Percentiles rank a stretch among this genome's conserved stretches.
phyloP scores from a whole-genome alignment of 148 eudicot species.

The Vaccinium corymbosum region DNA sequence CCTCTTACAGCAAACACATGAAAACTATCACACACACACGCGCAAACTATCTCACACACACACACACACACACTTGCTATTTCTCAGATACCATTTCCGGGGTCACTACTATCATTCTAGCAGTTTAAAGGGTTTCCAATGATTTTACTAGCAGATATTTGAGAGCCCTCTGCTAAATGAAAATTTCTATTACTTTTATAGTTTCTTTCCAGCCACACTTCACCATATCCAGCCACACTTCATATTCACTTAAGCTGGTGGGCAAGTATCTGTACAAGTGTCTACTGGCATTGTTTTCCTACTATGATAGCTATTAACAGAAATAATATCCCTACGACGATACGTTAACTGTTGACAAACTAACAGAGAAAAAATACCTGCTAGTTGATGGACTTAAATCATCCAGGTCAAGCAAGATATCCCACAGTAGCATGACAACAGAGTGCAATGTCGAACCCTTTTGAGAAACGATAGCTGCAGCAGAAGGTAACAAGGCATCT shows the following conservation, averaged over 20 bases:
- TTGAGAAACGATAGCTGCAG: slow-evolving; percentile 67
- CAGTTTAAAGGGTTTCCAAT: neutral
- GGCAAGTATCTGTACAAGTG: neutral
- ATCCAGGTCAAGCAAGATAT: slow-evolving; percentile 92
- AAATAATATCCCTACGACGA: neutral
- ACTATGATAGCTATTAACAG: neutral
- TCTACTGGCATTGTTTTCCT: neutral
- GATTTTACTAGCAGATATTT: neutral
- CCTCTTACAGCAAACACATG: neutral
- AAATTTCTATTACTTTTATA: neutral
- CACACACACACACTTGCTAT: neutral
- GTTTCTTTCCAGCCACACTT: neutral
- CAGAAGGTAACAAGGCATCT: slow-evolving; percentile 93
- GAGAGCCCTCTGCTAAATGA: neutral
- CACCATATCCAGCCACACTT: slow-evolving; percentile 3
- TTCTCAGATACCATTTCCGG: neutral
- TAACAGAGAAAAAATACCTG: slow-evolving; percentile 34
- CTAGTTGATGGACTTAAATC: slow-evolving; percentile 99
- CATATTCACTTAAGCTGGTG: neutral
- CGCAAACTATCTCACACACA: neutral
- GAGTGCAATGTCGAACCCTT: slow-evolving; percentile 64
- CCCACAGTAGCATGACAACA: slow-evolving; percentile 91
- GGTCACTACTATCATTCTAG: neutral
- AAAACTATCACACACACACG: neutral
- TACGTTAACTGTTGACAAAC: neutral